These are phyloP conservation scores for Nitzschia sp. DNA, from an alignment of 108 stramenopile species.

Conservation along the genomic window DNA sequence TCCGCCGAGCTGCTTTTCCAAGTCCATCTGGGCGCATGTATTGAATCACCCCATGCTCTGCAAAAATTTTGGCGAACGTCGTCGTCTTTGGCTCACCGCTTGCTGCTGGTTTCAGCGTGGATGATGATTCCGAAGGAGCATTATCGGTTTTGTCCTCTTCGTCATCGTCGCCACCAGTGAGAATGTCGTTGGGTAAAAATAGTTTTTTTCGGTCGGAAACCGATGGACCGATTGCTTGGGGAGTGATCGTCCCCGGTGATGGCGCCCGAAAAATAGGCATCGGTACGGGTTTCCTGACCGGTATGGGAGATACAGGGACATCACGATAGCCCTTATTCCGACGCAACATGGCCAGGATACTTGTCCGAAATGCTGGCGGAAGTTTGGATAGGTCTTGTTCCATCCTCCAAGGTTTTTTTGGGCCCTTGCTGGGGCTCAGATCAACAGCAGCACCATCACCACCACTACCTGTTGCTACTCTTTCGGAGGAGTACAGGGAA, in stretches of 20 bases:
- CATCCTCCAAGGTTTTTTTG: conserved; percentile 1
- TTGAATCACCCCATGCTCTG: conserved; percentile 4
- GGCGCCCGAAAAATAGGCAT: background rate
- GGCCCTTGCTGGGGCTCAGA: background rate
- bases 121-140: background rate
- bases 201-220: background rate
- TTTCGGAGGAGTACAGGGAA: background rate
- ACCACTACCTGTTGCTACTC: background rate
- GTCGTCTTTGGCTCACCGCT: no score
- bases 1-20: conserved; percentile 6
- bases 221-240: background rate
- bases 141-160: background rate
- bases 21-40: conserved; percentile 16
- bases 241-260: background rate
- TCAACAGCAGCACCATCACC: background rate
- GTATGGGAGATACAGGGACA: background rate
- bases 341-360: conserved; percentile 3
- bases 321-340: background rate
- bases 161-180: background rate
- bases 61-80: background rate
- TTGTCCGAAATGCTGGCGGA: conserved; percentile 2
- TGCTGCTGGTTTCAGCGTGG: background rate
- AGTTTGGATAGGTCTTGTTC: background rate
- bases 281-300: background rate
- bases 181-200: background rate